Conservation (phyloP, 345 rosid species). For the Hevea brasiliensis region DNA sequence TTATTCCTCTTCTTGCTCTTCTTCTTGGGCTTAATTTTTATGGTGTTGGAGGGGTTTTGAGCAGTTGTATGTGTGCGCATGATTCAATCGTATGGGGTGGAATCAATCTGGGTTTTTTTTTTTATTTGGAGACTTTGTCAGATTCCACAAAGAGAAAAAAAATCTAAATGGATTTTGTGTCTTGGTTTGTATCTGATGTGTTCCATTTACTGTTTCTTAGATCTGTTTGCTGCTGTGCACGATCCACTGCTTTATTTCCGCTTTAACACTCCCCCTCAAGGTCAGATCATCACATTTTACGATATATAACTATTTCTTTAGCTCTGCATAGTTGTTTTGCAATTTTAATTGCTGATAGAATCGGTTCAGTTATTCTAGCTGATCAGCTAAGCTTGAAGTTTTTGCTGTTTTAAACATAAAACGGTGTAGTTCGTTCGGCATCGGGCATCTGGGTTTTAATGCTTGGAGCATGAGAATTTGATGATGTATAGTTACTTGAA, state of each 20-base stretch:
- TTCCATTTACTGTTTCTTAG: constrained; percentile 57
- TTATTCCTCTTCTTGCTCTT: neutral
- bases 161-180: constrained; percentile 36
- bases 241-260: constrained; percentile 57
- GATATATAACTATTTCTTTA: constrained; percentile 18
- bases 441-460: constrained; percentile 17
- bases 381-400: constrained; percentile 7
- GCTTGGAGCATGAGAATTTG: constrained; percentile 43
- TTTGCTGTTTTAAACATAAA: constrained; percentile 21
- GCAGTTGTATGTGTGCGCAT: constrained; percentile 40
- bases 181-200: constrained; percentile 54
- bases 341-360: constrained; percentile 12
- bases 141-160: constrained; percentile 42
- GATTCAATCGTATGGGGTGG: constrained; percentile 44
- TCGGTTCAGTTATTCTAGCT: constrained; percentile 21
- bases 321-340: neutral
- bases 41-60: constrained; percentile 12
- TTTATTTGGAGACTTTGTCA: constrained; percentile 59
- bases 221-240: constrained; percentile 62
- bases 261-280: constrained; percentile 40
- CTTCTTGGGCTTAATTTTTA: neutral
- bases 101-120: constrained; percentile 41
- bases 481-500: constrained; percentile 55
- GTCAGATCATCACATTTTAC: constrained; percentile 65
- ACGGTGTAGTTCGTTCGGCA: constrained; percentile 1